A percentile compares a stretch with the other conserved stretches of the same genome.
These are phyloP conservation scores for Polygonum aviculare DNA, from an alignment of 148 eudicot species.

Conservation along the genomic window DNA sequence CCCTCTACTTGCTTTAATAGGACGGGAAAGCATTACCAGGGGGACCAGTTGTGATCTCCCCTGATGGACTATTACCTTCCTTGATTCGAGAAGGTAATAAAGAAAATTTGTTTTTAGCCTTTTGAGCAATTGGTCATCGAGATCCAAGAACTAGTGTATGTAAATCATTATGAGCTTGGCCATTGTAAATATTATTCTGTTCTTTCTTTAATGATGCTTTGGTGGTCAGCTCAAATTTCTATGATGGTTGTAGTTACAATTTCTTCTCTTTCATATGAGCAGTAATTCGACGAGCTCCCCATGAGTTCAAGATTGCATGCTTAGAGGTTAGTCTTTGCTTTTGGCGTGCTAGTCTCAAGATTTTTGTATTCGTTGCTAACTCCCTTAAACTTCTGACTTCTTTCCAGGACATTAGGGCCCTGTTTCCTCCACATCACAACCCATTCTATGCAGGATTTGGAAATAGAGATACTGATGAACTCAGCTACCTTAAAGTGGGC, in stretches of 20 bases:
- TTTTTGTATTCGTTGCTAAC: neutral
- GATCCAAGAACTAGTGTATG: neutral
- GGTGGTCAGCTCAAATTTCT: neutral
- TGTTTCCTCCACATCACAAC: constrained; percentile 64
- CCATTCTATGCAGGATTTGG: constrained; percentile 99
- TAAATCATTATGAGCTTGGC: neutral
- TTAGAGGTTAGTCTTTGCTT: constrained; percentile 84
- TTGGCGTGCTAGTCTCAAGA: constrained; percentile 20
- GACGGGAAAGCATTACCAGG: constrained; percentile 91
- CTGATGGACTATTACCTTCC: constrained; percentile 96
- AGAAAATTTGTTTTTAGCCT: neutral
- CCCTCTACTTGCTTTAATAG: constrained; percentile 16
- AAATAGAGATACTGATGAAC: constrained; percentile 89
- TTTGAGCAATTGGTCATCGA: neutral
- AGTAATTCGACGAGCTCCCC: constrained; percentile 98
- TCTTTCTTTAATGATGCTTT: neutral
- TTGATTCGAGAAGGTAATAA: constrained; percentile 49
- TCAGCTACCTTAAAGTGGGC: constrained; percentile 89
- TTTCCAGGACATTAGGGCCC: constrained; percentile 68
- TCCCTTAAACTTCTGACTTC: too few relatives aligned
- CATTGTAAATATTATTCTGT: neutral
- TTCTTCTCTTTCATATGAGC: constrained; percentile 14
- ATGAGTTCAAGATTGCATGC: constrained; percentile 94
- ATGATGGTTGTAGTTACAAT: neutral
- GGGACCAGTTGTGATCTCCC: constrained; percentile 92